Percentiles rank a stretch among this genome's conserved stretches.
Evolutionary conservation across 116 monocot species (phyloP).

Genomic region (Zostera marina): DNA sequence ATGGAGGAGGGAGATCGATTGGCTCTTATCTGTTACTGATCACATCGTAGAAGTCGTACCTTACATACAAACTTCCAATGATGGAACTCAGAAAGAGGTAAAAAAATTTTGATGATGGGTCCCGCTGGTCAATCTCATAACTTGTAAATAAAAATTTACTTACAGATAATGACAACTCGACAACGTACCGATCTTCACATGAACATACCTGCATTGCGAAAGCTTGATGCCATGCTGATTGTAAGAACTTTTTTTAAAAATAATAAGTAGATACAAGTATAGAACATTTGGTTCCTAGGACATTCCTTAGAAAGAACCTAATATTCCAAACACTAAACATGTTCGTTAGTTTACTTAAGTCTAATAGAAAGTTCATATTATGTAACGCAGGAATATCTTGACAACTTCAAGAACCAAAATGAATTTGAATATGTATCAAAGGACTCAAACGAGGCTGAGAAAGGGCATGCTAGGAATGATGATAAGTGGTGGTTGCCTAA

Average conservation of each 20-base stretch:
- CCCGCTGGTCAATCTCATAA: too few relatives aligned
- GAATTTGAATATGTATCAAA: slow-evolving; percentile 57
- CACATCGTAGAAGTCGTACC: slow-evolving; percentile 88
- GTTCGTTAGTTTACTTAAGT: too few relatives aligned
- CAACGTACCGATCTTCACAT: slow-evolving; percentile 76
- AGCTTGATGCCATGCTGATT: slow-evolving; percentile 85
- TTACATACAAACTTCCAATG: slow-evolving; percentile 44
- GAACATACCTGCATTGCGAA: slow-evolving; percentile 85
- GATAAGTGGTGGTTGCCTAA: slow-evolving; percentile 17
- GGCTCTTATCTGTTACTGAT: slow-evolving; percentile 88
- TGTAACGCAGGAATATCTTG: slow-evolving; percentile 49
- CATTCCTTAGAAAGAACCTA: too few relatives aligned
- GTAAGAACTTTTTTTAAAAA: slow-evolving; percentile 15
- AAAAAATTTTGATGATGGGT: neutral
- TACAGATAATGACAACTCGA: slow-evolving; percentile 73
- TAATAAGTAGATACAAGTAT: too few relatives aligned
- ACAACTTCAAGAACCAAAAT: slow-evolving; percentile 78
- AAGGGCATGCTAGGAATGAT: slow-evolving; percentile 7
- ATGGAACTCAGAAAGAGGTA: slow-evolving; percentile 78
- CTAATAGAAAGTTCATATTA: too few relatives aligned
- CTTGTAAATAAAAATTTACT: neutral
- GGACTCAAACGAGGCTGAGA: slow-evolving; percentile 6
- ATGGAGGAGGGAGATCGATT: slow-evolving; percentile 78
- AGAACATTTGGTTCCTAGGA: too few relatives aligned
- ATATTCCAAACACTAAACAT: too few relatives aligned